phyloP scores from a whole-genome alignment of 306 rosid species.

The Fragaria iinumae region DNA sequence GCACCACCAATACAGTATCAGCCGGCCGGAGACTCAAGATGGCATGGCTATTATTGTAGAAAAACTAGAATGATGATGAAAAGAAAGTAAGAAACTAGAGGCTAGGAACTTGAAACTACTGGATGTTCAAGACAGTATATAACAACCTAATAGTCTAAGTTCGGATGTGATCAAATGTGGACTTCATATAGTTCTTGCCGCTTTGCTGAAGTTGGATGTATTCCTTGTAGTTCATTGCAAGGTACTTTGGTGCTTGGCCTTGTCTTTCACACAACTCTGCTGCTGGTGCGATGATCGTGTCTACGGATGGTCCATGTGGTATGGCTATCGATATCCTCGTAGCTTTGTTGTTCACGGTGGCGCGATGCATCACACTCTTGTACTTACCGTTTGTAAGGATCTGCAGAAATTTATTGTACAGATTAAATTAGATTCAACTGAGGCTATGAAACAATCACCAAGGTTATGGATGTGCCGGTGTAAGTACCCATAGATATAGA shows the following conservation, averaged over 20 bases:
- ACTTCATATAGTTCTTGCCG: slow-evolving; percentile 29
- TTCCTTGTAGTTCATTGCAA: slow-evolving; percentile 38
- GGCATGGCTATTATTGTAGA: not conserved
- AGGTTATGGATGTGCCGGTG: too few species aligned
- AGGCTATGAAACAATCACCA: too few species aligned
- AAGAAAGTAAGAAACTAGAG: not conserved
- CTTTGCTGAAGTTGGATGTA: slow-evolving; percentile 42
- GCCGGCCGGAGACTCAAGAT: not conserved
- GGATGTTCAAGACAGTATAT: not conserved
- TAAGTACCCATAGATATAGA: too few species aligned
- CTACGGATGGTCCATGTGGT: slow-evolving; percentile 47
- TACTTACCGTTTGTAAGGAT: slow-evolving; percentile 51
- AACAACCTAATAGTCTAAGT: not conserved
- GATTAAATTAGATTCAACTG: too few species aligned
- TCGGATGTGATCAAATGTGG: slow-evolving; percentile 33
- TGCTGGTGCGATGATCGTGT: slow-evolving; percentile 46
- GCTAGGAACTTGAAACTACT: not conserved
- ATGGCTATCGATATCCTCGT: slow-evolving; percentile 49
- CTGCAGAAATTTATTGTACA: not conserved
- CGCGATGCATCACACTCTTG: slow-evolving; percentile 51
- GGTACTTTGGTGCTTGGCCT: slow-evolving; percentile 35
- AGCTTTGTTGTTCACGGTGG: slow-evolving; percentile 38
- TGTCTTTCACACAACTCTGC: slow-evolving; percentile 36
- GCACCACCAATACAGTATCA: not conserved
- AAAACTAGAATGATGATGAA: not conserved